Base-by-base conservation (phyloP, 2,329 filamentous ascomycete genomes). In the Penicillium verrucosum region DNA sequence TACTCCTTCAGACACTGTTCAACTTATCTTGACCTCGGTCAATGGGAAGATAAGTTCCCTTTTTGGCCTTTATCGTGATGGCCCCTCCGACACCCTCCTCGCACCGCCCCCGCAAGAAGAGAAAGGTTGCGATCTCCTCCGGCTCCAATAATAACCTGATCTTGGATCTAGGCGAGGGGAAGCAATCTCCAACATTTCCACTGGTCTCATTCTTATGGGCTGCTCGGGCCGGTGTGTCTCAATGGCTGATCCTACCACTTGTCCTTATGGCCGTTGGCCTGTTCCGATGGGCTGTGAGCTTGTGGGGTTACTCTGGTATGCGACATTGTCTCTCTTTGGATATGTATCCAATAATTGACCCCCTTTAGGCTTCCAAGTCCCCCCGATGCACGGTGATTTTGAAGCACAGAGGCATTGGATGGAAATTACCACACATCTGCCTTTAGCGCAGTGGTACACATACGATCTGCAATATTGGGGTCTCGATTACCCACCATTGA, bases 331-430 rank as follows among this genome's bases (percentile, higher is more conserved):
- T 38, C 42, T 29, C 29, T 30, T 36, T 21, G 7, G 9, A 14
- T 34, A 4, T 45, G 4, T 59, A 44, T 45, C 41, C 16, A 23
- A 40, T 50, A 10, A 51, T 53, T 67, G 32, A 62, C 43, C 54
- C 4, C 44, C 27, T 38, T 2, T 60, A 92, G 89, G 93, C 54
- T 89, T 88, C 68, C 80, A 88, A 57, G 85, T 84, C 58, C 92
- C 92, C 36, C 94, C 94, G 6, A 92, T 97, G 86, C 89, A 92
- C 70, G 94, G 94, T 63, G 94, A 99, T 75, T 99, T 96, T 76
- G 94, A 99, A 78, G 94, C 95, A 4, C 94, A 99, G 74, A 81
- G 94, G 66, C 94, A 99, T 75, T 99, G 94, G 94, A 96, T 99
- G 92, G 94, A 99, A 71, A 81, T 99, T 63, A 97, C 94, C 2